Evolutionary conservation across 2,329 filamentous ascomycete species (phyloP).

Genomic region (Phoma herbarum): DNA sequence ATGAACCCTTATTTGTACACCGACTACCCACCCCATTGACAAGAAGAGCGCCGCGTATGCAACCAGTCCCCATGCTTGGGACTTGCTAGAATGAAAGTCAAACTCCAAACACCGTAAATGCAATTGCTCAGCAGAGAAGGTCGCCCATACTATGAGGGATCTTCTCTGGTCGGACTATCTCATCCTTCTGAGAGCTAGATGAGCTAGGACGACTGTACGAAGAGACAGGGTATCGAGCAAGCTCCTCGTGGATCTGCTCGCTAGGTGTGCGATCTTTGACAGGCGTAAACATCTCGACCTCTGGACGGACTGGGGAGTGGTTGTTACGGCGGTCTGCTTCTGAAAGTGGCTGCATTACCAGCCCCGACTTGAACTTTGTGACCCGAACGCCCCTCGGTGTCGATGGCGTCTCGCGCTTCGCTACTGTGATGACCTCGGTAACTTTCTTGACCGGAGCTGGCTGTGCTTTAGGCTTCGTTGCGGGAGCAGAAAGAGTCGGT

Average conservation of each 20-base stretch:
- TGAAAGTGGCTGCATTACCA: conserved; percentile 41
- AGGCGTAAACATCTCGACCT: conserved; percentile 43
- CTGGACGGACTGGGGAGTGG: conserved; percentile 38
- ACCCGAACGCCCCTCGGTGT: conserved; percentile 32
- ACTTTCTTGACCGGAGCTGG: conserved; percentile 25
- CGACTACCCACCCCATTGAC: conserved; percentile 6
- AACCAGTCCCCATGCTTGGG: conserved; percentile 13
- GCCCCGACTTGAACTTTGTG: conserved; percentile 36
- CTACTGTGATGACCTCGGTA: conserved; percentile 23
- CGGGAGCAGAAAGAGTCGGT: background rate
- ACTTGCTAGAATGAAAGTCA: conserved; percentile 10
- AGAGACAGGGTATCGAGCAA: conserved; percentile 19
- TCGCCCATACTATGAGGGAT: conserved; percentile 36
- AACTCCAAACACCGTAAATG: conserved; percentile 37
- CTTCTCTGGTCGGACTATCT: conserved; percentile 35
- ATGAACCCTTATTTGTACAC: conserved; percentile 30
- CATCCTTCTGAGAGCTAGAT: conserved; percentile 37
- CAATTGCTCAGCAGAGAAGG: conserved; percentile 32
- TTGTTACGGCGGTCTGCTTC: conserved; percentile 46
- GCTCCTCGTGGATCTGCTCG: conserved; percentile 40
- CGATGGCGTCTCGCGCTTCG: conserved; percentile 25
- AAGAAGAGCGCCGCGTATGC: conserved; percentile 34
- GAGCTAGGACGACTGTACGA: conserved; percentile 36
- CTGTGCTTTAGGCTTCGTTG: conserved; percentile 6
- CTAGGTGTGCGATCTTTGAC: conserved; percentile 40